Conservation (phyloP, 2,329 filamentous ascomycete species). For the Diaporthe velutina region DNA sequence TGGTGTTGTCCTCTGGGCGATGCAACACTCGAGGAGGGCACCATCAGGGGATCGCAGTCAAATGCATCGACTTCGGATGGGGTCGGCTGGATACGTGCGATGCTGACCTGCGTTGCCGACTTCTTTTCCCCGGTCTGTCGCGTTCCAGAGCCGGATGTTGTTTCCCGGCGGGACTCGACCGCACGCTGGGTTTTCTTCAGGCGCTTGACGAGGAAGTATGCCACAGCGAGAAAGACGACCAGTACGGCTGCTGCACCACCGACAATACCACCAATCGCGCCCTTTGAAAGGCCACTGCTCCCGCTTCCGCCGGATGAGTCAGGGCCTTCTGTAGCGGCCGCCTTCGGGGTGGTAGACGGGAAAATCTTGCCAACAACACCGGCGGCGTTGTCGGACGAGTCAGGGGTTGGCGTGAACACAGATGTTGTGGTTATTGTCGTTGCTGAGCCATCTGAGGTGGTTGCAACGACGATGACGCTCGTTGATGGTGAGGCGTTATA, state of each 20-base stretch:
- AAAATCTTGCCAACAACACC: conserved; percentile 56
- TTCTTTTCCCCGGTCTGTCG: conserved; percentile 46
- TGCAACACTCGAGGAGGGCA: conserved; percentile 40
- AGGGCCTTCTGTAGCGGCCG: conserved; percentile 47
- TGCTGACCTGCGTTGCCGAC: conserved; percentile 47
- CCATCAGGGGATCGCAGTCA: conserved; percentile 56
- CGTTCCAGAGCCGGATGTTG: conserved; percentile 49
- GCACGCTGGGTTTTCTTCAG: conserved; percentile 60
- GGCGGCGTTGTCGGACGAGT: conserved; percentile 43
- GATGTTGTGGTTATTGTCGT: conserved; percentile 55
- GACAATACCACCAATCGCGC: conserved; percentile 66
- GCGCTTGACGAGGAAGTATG: conserved; percentile 63
- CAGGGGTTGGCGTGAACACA: conserved; percentile 53
- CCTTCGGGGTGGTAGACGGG: conserved; percentile 59
- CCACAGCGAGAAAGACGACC: conserved; percentile 59
- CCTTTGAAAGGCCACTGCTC: conserved; percentile 52
- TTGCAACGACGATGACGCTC: conserved; percentile 60
- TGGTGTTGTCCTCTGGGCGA: conserved; percentile 45
- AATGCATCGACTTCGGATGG: conserved; percentile 59
- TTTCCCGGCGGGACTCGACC: conserved; percentile 51
- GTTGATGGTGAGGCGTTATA: conserved; percentile 62
- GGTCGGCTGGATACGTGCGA: conserved; percentile 49
- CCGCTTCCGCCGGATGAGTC: conserved; percentile 42
- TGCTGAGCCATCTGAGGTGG: conserved; percentile 56
- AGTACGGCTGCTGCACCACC: conserved; percentile 64